Evolutionary conservation across 2,329 filamentous ascomycete species (phyloP), one percentile per base, ranked within the genome.

Genomic region (Neoscytalidium dimidiatum): DNA sequence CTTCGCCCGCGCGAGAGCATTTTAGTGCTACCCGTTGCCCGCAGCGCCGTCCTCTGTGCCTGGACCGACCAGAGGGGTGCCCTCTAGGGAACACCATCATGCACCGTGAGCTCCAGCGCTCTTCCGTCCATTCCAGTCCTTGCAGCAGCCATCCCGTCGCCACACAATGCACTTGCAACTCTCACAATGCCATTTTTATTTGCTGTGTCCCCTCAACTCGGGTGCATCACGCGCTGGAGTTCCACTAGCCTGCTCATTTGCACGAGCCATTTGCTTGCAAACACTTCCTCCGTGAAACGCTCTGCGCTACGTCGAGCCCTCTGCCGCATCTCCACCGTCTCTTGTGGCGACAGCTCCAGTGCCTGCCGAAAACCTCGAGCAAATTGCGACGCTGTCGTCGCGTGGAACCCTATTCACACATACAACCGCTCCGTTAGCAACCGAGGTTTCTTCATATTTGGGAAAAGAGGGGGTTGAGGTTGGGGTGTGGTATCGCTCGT

Each of bases 241-340:
- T 72, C 72, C 35, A 97, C 86, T 66, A 98, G 81, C 71, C 84
- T 86, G 72, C 90, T 88, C 82, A 96, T 86, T 76, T 96, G 87
- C 31, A 78, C 77, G 48, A 92, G 78, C 94, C 95, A 99, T 69
- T 88, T 89, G 70, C 84, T 84, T 1, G 86, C 88, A 80, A 99
- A 99, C 66, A 90, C 91, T 71, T 90, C 88, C 73, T 97, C 94
- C 0, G 92, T 94, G 74, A 99, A 99, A 52, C 95, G 83, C 78
- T 87, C 86, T 1, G 94, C 91, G 5, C 92, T 96, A 70, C 85
- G 82, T 41, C 93, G 85, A 0, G 95, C 94, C 65, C 94, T 83
- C 33, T 84, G 77, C 23, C 95, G 85, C 82, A 97, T 92, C 0
- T 86, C 88, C 17, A 94, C 78, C 21, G 89, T 90, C 67, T 97